phyloP scores from a whole-genome alignment of 345 rosid genomes.

The Salix purpurea region DNA sequence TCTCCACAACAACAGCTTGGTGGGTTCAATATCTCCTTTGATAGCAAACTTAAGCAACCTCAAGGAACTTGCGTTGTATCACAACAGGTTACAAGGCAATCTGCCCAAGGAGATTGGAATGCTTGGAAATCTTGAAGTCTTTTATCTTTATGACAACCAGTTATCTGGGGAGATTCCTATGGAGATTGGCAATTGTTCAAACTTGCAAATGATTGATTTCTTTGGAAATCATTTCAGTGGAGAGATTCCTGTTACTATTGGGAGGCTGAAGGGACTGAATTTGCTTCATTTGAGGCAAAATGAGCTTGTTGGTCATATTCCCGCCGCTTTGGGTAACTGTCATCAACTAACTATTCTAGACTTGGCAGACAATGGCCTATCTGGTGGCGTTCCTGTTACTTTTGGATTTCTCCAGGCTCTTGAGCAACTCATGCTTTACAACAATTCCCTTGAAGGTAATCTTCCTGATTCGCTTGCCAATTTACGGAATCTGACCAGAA shows the following conservation, averaged over 20 bases:
- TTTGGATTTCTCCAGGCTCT: conserved; percentile 51
- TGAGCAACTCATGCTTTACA: conserved; percentile 82
- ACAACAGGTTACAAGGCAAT: conserved; percentile 64
- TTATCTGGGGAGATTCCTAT: conserved; percentile 63
- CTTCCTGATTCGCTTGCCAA: conserved; percentile 59
- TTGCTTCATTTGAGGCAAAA: conserved; percentile 84
- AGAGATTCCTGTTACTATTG: conserved; percentile 58
- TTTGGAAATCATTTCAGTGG: conserved; percentile 75
- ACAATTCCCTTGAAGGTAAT: conserved; percentile 72
- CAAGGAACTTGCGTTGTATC: conserved; percentile 62
- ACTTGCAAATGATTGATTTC: conserved; percentile 64
- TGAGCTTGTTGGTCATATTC: conserved; percentile 59
- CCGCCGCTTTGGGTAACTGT: conserved; percentile 68
- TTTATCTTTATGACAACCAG: conserved; percentile 72
- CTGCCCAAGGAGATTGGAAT: conserved; percentile 62
- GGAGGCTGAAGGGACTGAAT: conserved; percentile 48
- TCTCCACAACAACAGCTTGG: conserved; percentile 86
- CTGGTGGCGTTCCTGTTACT: conserved; percentile 59
- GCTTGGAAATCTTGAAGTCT: conserved; percentile 49
- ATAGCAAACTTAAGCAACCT: conserved; percentile 66
- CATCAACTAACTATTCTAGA: conserved; percentile 65
- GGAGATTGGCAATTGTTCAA: conserved; percentile 86
- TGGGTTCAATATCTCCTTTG: conserved; percentile 54
- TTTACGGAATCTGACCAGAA: conserved; percentile 69
- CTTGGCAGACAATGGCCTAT: conserved; percentile 74